Base-by-base conservation (phyloP, 306 rosid genomes). In the Arachis stenosperma region DNA sequence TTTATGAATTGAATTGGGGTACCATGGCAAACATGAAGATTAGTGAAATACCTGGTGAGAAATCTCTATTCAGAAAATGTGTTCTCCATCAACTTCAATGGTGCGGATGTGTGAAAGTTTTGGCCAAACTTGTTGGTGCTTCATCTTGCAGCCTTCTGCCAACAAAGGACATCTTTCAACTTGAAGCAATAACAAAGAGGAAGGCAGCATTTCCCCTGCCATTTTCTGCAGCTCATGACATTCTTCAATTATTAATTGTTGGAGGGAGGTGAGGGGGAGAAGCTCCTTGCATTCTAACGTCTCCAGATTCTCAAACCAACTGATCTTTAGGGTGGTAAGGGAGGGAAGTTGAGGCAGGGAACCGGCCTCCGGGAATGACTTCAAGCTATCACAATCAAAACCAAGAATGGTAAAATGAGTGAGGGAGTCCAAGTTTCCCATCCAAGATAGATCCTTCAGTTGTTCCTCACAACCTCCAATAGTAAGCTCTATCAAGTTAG, bases 191-290 rank as follows among this genome's bases (percentile, higher is more conserved):
- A 7, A 9, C 6, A 75, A 46, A 30, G 79, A 71, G 66, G 70
- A 2, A 2, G 78, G 69, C 39, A 71, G 14, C 17, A 42, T 52
- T 33, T 78, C 73, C 15, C 71, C 68, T 3, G 7, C 42, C 36
- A 72, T 22, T 30, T 30, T 29, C 22, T 67, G 0, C 8, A 79
- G 14, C 8, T 52, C 66, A 0, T 14, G 11, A 42, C 65, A 73
- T 0, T 0, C 0, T 2, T 0, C 0, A 65, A 56, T 71, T 3
- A 0, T 0, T 14, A 78, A 5, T 7, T 0, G 0, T 33, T 63
- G 17, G 12, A 78, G 73, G 53, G 82, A 71, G 29, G 67, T 22
- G 8, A 78, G 47, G 56, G 22, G 54, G 47, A 40, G 61, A 64
- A 78, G 47, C 10, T n/a, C 55, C 0, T 6, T 3, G 40, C 60